Conservation (phyloP, 768 basidiomycete species). For the Kwoniella sp. region DNA sequence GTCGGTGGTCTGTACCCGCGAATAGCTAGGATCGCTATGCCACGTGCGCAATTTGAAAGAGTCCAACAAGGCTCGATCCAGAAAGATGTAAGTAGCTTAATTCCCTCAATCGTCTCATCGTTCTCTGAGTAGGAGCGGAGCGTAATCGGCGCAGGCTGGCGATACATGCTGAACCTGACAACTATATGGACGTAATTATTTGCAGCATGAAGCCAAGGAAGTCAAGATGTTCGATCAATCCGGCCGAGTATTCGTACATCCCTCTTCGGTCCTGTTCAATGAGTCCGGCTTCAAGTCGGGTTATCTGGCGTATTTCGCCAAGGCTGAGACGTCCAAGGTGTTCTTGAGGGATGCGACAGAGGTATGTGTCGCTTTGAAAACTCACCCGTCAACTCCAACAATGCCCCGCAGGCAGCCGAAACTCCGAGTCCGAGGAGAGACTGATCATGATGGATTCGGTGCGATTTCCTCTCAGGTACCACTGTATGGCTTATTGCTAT, state of each 20-base stretch:
- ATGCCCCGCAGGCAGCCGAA: no score
- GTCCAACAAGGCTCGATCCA: slow-evolving; percentile 80
- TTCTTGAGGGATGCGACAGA: slow-evolving; percentile 86
- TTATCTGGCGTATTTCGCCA: slow-evolving; percentile 81
- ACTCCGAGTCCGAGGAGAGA: no score
- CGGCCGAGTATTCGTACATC: slow-evolving; percentile 63
- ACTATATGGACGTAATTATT: no score
- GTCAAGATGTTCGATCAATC: slow-evolving; percentile 75
- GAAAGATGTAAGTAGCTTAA: slow-evolving; percentile 61
- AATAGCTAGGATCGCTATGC: slow-evolving; percentile 74
- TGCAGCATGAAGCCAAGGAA: slow-evolving; percentile 71
- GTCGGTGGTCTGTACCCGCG: slow-evolving; percentile 86
- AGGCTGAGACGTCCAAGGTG: slow-evolving; percentile 74
- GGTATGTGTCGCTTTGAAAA: no score
- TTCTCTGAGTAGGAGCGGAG: no score
- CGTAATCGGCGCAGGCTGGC: no score
- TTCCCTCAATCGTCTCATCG: no score
- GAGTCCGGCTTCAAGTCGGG: slow-evolving; percentile 72
- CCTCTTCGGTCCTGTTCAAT: slow-evolving; percentile 75
- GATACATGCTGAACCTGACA: no score
- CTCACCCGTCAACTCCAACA: no score
- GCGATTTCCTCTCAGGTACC: slow-evolving; percentile 70
- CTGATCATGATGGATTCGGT: no score
- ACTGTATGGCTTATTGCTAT: slow-evolving; percentile 78
- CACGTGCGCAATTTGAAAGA: slow-evolving; percentile 77